Evolutionary conservation across 140 eudicot genomes (phyloP).

Genomic region (Bidens hawaiensis): DNA sequence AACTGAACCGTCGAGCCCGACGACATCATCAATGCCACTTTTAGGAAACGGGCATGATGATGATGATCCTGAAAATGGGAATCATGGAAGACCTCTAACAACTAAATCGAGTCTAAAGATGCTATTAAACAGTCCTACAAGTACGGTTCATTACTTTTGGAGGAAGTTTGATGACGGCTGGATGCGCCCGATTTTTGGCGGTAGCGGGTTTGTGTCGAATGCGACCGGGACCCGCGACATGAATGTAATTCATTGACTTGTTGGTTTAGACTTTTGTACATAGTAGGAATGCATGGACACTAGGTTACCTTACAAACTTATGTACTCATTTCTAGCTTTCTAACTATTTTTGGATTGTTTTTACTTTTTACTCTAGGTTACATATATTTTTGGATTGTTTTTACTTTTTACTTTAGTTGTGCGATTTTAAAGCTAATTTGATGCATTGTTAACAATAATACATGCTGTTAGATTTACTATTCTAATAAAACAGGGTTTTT

Average conservation of each 20-base stretch:
- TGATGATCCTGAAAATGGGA: slow-evolving; percentile 10
- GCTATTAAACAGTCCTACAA: slow-evolving; percentile 51
- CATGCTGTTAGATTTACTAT: too few species aligned
- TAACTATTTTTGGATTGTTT: too few species aligned
- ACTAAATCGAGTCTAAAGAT: slow-evolving; percentile 33
- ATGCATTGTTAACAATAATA: too few species aligned
- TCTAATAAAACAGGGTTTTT: too few species aligned
- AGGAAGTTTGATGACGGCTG: slow-evolving; percentile 51
- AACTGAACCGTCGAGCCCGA: slow-evolving; percentile 57
- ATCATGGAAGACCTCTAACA: neutral
- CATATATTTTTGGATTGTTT: too few species aligned
- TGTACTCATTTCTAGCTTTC: neutral
- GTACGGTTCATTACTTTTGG: slow-evolving; percentile 66
- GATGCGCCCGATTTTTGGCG: slow-evolving; percentile 85
- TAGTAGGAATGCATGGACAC: neutral
- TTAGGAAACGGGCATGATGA: slow-evolving; percentile 14
- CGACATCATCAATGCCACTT: slow-evolving; percentile 37
- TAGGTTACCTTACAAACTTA: neutral
- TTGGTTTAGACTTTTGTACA: slow-evolving; percentile 4
- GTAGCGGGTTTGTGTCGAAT: slow-evolving; percentile 39
- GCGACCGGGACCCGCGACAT: slow-evolving; percentile 19
- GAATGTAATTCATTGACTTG: slow-evolving; percentile 16
- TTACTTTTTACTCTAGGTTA: too few species aligned
- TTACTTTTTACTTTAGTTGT: too few species aligned
- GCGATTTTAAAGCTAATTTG: too few species aligned